phyloP scores from a whole-genome alignment of 78 protist species.

The Dictyostelium intermedium region DNA sequence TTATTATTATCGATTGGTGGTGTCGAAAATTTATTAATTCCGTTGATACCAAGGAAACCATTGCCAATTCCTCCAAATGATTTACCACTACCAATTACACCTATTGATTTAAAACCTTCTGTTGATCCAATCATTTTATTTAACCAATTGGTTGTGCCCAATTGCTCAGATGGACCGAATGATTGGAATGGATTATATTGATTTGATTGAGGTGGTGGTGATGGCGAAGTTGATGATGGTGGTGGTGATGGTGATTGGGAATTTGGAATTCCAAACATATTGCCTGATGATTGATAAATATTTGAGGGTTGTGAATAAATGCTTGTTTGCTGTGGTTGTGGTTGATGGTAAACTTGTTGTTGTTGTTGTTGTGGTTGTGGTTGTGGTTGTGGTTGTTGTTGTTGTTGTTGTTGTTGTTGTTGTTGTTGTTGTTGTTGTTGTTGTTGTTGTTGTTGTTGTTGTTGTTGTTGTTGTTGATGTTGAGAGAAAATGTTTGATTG shows the following conservation, averaged over 20 bases:
- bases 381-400: not conserved
- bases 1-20: not conserved
- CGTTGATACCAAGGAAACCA: not conserved
- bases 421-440: not conserved
- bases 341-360: not conserved
- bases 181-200: not conserved
- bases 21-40: not conserved
- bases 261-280: not conserved
- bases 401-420: not conserved
- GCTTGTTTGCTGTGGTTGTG: not conserved
- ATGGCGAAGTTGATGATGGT: not conserved
- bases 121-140: not conserved
- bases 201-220: not conserved
- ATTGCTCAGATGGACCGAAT: not conserved
- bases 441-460: not conserved
- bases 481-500: not conserved
- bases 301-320: not conserved
- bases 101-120: not conserved
- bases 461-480: not conserved
- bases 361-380: not conserved
- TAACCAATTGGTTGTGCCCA: constrained; percentile 6
- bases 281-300: not conserved
- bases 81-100: constrained; percentile 77
- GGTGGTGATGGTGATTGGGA: not conserved
- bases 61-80: not conserved